Evolutionary conservation across 2,329 filamentous ascomycete genomes (phyloP).

Genomic region (Alternaria atra): DNA sequence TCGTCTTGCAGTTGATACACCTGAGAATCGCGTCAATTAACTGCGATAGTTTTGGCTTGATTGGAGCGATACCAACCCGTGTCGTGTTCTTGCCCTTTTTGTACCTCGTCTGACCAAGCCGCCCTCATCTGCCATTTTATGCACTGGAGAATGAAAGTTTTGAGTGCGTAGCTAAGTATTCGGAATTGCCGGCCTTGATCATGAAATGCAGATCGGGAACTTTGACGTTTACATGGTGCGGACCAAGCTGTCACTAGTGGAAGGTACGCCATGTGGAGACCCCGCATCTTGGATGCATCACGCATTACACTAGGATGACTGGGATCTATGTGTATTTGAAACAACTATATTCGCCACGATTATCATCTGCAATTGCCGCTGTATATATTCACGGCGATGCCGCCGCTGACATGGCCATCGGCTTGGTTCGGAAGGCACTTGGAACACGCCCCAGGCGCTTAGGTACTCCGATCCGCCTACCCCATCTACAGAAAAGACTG

Average conservation of each 20-base stretch:
- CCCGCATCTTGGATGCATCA: conserved; percentile 8
- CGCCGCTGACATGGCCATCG: no score
- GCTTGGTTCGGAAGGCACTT: no score
- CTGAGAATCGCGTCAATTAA: background rate
- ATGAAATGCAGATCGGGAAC: background rate
- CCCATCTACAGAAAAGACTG: no score
- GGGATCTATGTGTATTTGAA: background rate
- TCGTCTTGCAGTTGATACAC: conserved; percentile 27
- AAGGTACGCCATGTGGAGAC: conserved; percentile 10
- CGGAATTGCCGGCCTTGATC: background rate
- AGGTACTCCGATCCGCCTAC: no score
- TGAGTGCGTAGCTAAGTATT: background rate
- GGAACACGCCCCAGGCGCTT: no score
- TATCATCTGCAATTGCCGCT: background rate
- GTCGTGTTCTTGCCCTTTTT: conserved; percentile 14
- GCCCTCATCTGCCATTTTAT: conserved; percentile 1
- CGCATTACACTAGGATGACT: background rate
- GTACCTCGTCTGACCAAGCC: background rate
- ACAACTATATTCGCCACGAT: background rate
- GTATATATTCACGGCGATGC: background rate
- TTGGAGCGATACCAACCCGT: background rate
- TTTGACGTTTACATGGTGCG: background rate
- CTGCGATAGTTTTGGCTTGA: background rate
- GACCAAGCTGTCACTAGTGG: background rate
- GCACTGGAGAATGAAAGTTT: background rate